A percentile compares a stretch with the other conserved stretches of the same genome.
Evolutionary conservation across 1,284 basidiomycete genomes (phyloP).

Genomic region (Calocybe gambosa): DNA sequence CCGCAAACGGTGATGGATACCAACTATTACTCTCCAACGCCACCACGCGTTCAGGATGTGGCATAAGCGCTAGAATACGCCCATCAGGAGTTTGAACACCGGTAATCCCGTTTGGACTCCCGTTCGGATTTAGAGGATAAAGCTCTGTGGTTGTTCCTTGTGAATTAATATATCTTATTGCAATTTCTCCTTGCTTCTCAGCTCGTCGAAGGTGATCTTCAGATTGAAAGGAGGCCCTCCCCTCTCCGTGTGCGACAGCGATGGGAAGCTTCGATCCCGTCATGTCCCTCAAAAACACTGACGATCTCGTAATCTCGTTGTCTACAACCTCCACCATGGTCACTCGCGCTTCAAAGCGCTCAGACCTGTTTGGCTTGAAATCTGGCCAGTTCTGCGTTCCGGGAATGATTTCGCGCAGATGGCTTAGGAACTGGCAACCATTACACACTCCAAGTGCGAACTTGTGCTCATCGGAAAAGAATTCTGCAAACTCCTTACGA

Average conservation of each 20-base stretch:
- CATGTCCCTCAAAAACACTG: conserved; percentile 90
- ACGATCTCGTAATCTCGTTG: conserved; percentile 46
- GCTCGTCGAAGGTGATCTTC: conserved; percentile 38
- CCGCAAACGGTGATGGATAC: conserved; percentile 58
- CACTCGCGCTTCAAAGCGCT: conserved; percentile 88
- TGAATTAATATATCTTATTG: conserved; percentile 75
- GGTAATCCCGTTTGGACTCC: conserved; percentile 81
- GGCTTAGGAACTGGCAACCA: conserved; percentile 94
- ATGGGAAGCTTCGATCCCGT: conserved; percentile 83
- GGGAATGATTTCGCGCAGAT: conserved; percentile 83
- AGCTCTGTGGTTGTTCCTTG: conserved; percentile 58
- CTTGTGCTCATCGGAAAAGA: conserved; percentile 78
- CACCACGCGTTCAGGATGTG: conserved; percentile 84
- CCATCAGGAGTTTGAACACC: conserved; percentile 86
- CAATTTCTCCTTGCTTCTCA: conserved; percentile 49
- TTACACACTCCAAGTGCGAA: conserved; percentile 97
- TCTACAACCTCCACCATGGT: conserved; percentile 75
- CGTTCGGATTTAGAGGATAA: conserved; percentile 97
- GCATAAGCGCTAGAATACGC: conserved; percentile 92
- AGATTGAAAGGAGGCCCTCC: conserved; percentile 67
- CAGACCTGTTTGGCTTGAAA: conserved; percentile 87
- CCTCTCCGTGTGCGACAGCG: conserved; percentile 95
- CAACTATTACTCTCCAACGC: conserved; percentile 81
- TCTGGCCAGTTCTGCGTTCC: conserved; percentile 85
- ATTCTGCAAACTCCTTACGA: conserved; percentile 69